Conservation (phyloP, 768 basidiomycete species). For the Piloderma croceum region DNA sequence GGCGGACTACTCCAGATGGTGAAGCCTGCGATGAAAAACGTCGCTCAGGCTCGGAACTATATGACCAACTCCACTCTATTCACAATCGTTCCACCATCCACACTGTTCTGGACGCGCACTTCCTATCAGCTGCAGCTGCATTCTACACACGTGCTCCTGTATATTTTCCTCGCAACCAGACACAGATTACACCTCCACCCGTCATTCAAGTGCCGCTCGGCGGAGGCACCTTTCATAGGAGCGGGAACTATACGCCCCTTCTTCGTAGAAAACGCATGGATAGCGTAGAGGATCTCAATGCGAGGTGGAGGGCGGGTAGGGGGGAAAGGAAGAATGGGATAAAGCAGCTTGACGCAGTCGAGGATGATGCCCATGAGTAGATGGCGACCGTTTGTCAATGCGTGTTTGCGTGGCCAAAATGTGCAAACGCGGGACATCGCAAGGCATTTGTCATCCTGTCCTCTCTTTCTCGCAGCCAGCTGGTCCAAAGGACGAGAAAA, state of each 20-base stretch:
- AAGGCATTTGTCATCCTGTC: too few relatives aligned
- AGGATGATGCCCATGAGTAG: not conserved
- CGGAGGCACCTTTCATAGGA: constrained; percentile 39
- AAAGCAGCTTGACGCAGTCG: not conserved
- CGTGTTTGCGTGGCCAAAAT: too few relatives aligned
- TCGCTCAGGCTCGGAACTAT: constrained; percentile 34
- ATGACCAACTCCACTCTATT: constrained; percentile 48
- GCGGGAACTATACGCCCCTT: constrained; percentile 44
- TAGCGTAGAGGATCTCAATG: constrained; percentile 46
- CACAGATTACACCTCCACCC: constrained; percentile 5
- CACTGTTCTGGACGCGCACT: constrained; percentile 59
- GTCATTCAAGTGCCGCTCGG: constrained; percentile 34
- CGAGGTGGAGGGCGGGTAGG: constrained; percentile 46
- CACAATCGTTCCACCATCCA: constrained; percentile 60
- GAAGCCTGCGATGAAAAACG: constrained; percentile 27
- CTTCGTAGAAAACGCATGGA: constrained; percentile 44
- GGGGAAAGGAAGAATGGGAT: constrained; percentile 5
- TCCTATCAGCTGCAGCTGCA: constrained; percentile 47
- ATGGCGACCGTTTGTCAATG: too few relatives aligned
- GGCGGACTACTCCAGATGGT: constrained; percentile 64
- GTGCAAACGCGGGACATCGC: too few relatives aligned
- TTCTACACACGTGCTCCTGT: constrained; percentile 42
- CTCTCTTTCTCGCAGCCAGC: too few relatives aligned
- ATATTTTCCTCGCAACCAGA: constrained; percentile 31
- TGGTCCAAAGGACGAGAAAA: too few relatives aligned